These are phyloP conservation scores for Beta corolliflora DNA, from an alignment of 179 eudicot species.

Conservation along the genomic window DNA sequence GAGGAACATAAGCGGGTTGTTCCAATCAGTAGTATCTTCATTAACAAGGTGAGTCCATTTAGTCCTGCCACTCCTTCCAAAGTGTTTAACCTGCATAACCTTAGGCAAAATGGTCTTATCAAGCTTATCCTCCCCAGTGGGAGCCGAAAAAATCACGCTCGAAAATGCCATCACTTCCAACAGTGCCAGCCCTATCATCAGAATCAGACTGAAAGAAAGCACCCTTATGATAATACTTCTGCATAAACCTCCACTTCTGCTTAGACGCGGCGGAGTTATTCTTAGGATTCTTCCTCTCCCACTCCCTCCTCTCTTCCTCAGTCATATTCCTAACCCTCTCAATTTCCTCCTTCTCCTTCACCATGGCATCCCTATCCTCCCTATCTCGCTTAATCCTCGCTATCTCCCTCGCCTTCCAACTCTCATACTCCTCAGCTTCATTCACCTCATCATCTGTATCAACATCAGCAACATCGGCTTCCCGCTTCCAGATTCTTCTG, in stretches of 20 bases:
- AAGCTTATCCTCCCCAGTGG: conserved; percentile 95
- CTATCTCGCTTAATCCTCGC: conserved; percentile 92
- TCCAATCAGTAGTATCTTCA: conserved; percentile 98
- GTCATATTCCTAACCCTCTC: conserved; percentile 93
- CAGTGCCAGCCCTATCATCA: conserved; percentile 73
- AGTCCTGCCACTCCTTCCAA: conserved; percentile 96
- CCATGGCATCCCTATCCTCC: conserved; percentile 75
- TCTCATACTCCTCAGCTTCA: conserved; percentile 93
- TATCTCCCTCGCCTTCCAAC: conserved; percentile 88
- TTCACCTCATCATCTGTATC: conserved; percentile 90
- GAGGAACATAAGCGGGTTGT: conserved; percentile 77
- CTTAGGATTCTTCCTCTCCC: conserved; percentile 82
- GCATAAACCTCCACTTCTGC: conserved; percentile 96
- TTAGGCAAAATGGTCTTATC: conserved; percentile 89
- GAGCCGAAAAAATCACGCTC: conserved; percentile 81
- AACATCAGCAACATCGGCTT: conserved; percentile 66
- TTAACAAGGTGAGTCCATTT: conserved; percentile 98
- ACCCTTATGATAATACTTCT: conserved; percentile 95
- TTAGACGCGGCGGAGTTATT: conserved; percentile 38
- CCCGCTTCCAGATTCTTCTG: conserved; percentile 63
- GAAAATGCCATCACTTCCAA: conserved; percentile 56
- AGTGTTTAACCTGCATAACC: conserved; percentile 98
- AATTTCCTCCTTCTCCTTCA: conserved; percentile 94
- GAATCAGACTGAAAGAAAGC: conserved; percentile 81
- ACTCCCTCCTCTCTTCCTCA: conserved; percentile 79